A percentile compares a stretch with the other conserved stretches of the same genome.
These are phyloP conservation scores for Diplodia mutila DNA, from an alignment of 2,329 filamentous ascomycete genomes.

Conservation along the genomic window DNA sequence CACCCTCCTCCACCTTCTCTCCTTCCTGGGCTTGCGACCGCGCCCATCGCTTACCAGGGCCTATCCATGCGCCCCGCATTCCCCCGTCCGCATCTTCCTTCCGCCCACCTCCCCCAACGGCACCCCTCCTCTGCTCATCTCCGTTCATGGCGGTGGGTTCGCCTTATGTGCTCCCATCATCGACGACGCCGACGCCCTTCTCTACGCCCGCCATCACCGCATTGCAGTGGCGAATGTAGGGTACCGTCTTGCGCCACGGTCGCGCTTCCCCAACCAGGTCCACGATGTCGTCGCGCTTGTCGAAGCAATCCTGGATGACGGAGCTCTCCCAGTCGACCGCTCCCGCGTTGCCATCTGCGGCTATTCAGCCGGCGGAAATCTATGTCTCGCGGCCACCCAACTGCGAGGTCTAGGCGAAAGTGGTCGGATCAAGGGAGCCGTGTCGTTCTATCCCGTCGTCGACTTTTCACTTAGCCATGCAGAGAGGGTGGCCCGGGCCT, in stretches of 20 bases:
- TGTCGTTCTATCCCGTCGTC: slow-evolving; percentile 51
- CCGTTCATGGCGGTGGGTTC: slow-evolving; percentile 59
- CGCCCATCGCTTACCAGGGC: slow-evolving; percentile 17
- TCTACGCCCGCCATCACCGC: slow-evolving; percentile 46
- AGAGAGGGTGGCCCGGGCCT: slow-evolving; percentile 25
- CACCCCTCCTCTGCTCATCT: slow-evolving; percentile 49
- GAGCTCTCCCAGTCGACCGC: slow-evolving; percentile 52
- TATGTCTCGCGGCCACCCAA: slow-evolving; percentile 50
- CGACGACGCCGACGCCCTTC: slow-evolving; percentile 54
- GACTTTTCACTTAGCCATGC: slow-evolving; percentile 22
- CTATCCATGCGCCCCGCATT: slow-evolving; percentile 10
- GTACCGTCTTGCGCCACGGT: slow-evolving; percentile 54
- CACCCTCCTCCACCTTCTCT: slow-evolving; percentile 1
- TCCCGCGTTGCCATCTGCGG: slow-evolving; percentile 50
- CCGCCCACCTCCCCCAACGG: background rate
- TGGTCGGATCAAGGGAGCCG: slow-evolving; percentile 40
- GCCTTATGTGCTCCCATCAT: slow-evolving; percentile 48
- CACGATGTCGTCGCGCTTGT: slow-evolving; percentile 53
- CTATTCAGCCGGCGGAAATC: slow-evolving; percentile 58
- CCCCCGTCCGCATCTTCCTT: slow-evolving; percentile 21
- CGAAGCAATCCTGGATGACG: slow-evolving; percentile 49
- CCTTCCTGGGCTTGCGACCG: slow-evolving; percentile 8
- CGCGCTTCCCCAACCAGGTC: slow-evolving; percentile 50
- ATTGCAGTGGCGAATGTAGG: slow-evolving; percentile 54
- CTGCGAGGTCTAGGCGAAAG: slow-evolving; percentile 41